A percentile compares a stretch with the other conserved stretches of the same genome.
Conservation (phyloP, 768 basidiomycete species). For the Suillus weaverae region DNA sequence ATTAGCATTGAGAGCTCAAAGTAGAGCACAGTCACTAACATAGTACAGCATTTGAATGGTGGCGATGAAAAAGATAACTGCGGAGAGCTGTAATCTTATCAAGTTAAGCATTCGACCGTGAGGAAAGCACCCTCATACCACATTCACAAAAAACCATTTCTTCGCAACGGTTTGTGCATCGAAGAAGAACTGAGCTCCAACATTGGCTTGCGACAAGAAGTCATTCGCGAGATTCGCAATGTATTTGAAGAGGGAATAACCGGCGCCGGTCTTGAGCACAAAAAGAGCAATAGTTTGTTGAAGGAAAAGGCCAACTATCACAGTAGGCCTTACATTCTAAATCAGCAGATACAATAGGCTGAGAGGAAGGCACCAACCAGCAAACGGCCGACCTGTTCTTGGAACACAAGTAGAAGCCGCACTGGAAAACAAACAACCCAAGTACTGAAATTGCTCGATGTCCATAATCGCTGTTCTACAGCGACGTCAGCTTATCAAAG, state of each 20-base stretch:
- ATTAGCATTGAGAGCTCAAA: not conserved
- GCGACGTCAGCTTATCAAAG: constrained; percentile 15
- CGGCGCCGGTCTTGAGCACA: constrained; percentile 82
- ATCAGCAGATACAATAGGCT: constrained; percentile 64
- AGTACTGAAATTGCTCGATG: constrained; percentile 82
- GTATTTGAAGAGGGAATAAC: constrained; percentile 83
- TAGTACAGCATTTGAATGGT: constrained; percentile 92
- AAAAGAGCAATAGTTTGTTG: constrained; percentile 89
- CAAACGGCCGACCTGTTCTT: constrained; percentile 61
- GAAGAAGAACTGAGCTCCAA: constrained; percentile 84
- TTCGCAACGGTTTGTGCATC: constrained; percentile 60
- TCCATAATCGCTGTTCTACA: constrained; percentile 63
- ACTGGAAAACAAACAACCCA: constrained; percentile 79
- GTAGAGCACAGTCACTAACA: constrained; percentile 16
- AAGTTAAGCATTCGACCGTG: not conserved
- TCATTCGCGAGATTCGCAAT: constrained; percentile 79
- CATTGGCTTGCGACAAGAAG: constrained; percentile 67
- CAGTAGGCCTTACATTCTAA: constrained; percentile 72
- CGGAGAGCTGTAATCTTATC: constrained; percentile 46
- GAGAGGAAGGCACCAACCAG: constrained; percentile 50
- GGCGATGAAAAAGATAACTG: constrained; percentile 94
- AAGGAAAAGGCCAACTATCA: constrained; percentile 81
- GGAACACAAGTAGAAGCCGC: constrained; percentile 69
- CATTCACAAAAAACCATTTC: constrained; percentile 86
- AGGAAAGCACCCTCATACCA: constrained; percentile 39